These are phyloP conservation scores for Huntiella savannae DNA, from an alignment of 2,329 filamentous ascomycete genomes.

Conservation along the genomic window DNA sequence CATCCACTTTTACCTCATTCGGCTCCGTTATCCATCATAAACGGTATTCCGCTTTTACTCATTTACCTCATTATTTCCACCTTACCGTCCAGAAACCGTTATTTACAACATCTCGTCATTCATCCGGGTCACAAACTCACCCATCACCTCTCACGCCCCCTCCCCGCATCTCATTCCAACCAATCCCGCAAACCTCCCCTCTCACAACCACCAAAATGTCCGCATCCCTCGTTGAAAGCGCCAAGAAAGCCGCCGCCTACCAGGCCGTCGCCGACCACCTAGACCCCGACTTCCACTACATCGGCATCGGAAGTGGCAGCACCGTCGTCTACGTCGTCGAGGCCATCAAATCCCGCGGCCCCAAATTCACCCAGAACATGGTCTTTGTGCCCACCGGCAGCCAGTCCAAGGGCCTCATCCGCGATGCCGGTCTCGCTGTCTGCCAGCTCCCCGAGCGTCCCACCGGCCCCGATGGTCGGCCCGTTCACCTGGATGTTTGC, in stretches of 20 bases:
- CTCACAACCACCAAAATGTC: conserved; percentile 17
- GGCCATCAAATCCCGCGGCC: conserved; percentile 47
- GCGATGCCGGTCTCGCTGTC: conserved; percentile 55
- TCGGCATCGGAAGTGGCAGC: conserved; percentile 67
- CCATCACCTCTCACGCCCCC: not conserved
- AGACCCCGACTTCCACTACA: conserved; percentile 37
- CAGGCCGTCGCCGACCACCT: conserved; percentile 59
- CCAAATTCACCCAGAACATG: conserved; percentile 39
- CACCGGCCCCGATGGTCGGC: conserved; percentile 25
- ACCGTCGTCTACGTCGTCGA: conserved; percentile 75
- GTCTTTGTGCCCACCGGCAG: conserved; percentile 83
- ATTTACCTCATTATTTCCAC: too few relatives aligned
- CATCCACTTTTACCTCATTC: too few relatives aligned
- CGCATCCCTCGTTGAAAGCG: conserved; percentile 39
- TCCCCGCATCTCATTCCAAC: not conserved
- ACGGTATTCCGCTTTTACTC: too few relatives aligned
- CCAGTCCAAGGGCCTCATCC: conserved; percentile 75
- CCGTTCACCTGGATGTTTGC: conserved; percentile 56
- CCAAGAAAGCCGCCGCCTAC: conserved; percentile 57
- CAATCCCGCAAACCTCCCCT: not conserved
- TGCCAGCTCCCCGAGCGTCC: conserved; percentile 62
- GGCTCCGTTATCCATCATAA: too few relatives aligned
- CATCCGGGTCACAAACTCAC: not conserved
- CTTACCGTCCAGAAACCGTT: too few relatives aligned
- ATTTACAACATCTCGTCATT: too few relatives aligned